Evolutionary conservation across 2,329 filamentous ascomycete species (phyloP).

Genomic region (Scedosporium boydii): DNA sequence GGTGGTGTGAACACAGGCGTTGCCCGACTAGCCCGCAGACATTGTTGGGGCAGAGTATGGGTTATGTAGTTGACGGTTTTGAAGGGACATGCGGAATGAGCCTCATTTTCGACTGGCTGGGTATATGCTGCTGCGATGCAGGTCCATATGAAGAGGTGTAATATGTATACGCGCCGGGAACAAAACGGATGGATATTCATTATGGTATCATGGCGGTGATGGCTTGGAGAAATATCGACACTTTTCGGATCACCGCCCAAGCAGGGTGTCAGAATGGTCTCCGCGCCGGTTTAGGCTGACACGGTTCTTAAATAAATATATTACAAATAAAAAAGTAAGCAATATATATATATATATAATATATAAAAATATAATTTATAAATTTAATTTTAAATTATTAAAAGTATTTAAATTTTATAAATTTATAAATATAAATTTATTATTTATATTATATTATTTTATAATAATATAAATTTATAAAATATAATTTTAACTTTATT

Average conservation of each 20-base stretch:
- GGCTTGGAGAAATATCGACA: too few species aligned
- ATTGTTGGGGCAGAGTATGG: constrained; percentile 67
- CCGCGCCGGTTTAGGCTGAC: too few species aligned
- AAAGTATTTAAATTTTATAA: too few species aligned
- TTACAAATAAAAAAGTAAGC: too few species aligned
- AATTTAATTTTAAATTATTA: too few species aligned
- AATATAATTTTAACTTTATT: too few species aligned
- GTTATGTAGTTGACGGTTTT: constrained; percentile 72
- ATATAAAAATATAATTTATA: too few species aligned
- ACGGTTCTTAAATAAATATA: too few species aligned
- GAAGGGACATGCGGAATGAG: background rate
- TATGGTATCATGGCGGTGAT: too few species aligned
- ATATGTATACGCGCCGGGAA: background rate
- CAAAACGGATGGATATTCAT: background rate
- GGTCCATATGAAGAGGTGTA: background rate
- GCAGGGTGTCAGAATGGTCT: too few species aligned
- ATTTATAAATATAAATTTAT: background rate
- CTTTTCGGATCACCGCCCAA: too few species aligned
- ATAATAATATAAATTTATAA: background rate
- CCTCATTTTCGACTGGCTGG: background rate
- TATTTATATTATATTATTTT: background rate
- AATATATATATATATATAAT: too few species aligned
- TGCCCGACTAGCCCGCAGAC: constrained; percentile 54
- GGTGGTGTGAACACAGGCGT: background rate
- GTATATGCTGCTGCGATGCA: background rate